These are phyloP conservation scores for Fusarium concolor DNA, from an alignment of 2,329 filamentous ascomycete species.

Conservation along the genomic window DNA sequence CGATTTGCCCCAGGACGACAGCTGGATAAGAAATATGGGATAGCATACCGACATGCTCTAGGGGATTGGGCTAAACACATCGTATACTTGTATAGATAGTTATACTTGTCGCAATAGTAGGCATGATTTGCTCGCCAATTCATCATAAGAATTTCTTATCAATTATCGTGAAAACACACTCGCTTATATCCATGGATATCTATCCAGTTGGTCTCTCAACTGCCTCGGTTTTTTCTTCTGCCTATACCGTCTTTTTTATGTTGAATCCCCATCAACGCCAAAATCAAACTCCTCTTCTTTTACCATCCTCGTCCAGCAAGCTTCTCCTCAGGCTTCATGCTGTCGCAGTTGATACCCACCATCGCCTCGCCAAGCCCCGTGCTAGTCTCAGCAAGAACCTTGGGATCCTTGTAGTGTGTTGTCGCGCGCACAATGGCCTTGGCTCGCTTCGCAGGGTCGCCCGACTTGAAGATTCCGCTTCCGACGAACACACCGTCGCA, in stretches of 20 bases:
- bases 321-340: conserved; percentile 83
- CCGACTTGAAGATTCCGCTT: conserved; percentile 96
- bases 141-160: conserved; percentile 1
- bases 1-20: neutral
- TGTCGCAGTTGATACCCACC: conserved; percentile 91
- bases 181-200: conserved; percentile 28
- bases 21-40: neutral
- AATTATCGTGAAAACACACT: conserved; percentile 32
- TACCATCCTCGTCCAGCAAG: conserved; percentile 89
- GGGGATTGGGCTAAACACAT: neutral
- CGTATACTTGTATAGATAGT: neutral
- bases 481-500: conserved; percentile 99
- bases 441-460: conserved; percentile 88
- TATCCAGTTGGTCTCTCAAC: conserved; percentile 5
- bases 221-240: neutral
- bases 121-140: neutral
- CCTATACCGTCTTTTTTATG: conserved; percentile 9
- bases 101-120: neutral
- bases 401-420: conserved; percentile 88
- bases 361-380: conserved; percentile 95
- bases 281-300: conserved; percentile 6
- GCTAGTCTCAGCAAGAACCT: conserved; percentile 87
- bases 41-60: neutral
- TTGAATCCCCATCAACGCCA: conserved; percentile 31
- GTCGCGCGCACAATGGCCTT: conserved; percentile 95